Evolutionary conservation across 2,329 filamentous ascomycete species (phyloP).

Genomic region (Fusarium subtropicale): DNA sequence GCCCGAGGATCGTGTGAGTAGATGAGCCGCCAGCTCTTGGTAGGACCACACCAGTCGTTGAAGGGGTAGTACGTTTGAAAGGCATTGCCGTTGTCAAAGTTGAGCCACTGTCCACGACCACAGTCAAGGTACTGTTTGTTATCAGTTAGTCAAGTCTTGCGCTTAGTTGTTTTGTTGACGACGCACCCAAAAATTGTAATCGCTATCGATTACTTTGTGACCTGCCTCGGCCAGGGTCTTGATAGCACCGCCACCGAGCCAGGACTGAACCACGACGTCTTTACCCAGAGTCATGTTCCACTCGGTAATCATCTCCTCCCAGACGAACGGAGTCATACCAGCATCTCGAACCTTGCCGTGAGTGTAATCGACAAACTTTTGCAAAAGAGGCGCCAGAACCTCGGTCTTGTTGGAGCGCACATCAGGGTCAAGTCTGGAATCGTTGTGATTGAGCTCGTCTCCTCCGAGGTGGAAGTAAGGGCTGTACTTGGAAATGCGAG

Average conservation of each 20-base stretch:
- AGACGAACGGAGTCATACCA: slow-evolving; percentile 80
- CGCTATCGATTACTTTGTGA: slow-evolving; percentile 78
- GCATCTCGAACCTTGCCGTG: slow-evolving; percentile 72
- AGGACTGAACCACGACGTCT: slow-evolving; percentile 82
- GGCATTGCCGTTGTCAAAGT: slow-evolving; percentile 70
- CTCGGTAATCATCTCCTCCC: slow-evolving; percentile 86
- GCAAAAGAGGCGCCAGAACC: slow-evolving; percentile 79
- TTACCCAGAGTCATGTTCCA: slow-evolving; percentile 81
- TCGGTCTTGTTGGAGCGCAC: slow-evolving; percentile 73
- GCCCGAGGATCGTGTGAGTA: slow-evolving; percentile 82
- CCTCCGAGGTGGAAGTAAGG: slow-evolving; percentile 88
- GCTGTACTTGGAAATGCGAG: slow-evolving; percentile 75
- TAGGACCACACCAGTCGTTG: slow-evolving; percentile 82
- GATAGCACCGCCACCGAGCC: slow-evolving; percentile 75
- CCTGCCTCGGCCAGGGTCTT: slow-evolving; percentile 70
- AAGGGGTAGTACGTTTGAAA: slow-evolving; percentile 73
- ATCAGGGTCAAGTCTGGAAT: slow-evolving; percentile 74
- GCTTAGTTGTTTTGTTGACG: background rate
- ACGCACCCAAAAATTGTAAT: slow-evolving; percentile 81
- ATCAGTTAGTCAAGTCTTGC: slow-evolving; percentile 33
- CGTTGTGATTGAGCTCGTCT: slow-evolving; percentile 84
- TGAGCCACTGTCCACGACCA: slow-evolving; percentile 82
- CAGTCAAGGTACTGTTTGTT: slow-evolving; percentile 79
- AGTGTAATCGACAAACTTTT: slow-evolving; percentile 78
- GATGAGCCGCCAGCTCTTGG: slow-evolving; percentile 83